Evolutionary conservation across 768 basidiomycete genomes (phyloP).

Genomic region (Tubosaeta brunneosetosa): DNA sequence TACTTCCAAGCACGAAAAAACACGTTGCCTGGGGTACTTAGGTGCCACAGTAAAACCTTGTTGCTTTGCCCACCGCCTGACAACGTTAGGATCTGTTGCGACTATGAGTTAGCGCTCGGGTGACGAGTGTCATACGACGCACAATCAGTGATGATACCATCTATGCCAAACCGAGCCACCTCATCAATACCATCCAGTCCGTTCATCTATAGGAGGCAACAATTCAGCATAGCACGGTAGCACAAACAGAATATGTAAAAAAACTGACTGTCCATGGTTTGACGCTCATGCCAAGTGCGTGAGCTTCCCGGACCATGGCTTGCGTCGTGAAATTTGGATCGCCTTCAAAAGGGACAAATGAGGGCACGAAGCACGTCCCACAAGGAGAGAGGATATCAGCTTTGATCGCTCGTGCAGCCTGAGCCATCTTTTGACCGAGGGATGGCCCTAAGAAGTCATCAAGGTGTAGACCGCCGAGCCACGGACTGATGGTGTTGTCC

Average conservation of each 20-base stretch:
- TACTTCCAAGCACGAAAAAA: slow-evolving; percentile 57
- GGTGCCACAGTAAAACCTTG: slow-evolving; percentile 51
- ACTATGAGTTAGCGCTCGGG: neutral
- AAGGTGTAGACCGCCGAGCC: slow-evolving; percentile 66
- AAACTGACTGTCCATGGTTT: slow-evolving; percentile 69
- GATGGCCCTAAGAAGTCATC: slow-evolving; percentile 60
- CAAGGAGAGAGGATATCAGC: slow-evolving; percentile 65
- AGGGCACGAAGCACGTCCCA: slow-evolving; percentile 39
- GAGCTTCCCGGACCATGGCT: slow-evolving; percentile 65
- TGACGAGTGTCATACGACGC: slow-evolving; percentile 5
- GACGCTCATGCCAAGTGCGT: slow-evolving; percentile 56
- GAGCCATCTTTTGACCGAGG: slow-evolving; percentile 53
- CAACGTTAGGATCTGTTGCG: slow-evolving; percentile 45
- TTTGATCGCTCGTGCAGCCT: slow-evolving; percentile 61
- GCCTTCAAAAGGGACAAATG: slow-evolving; percentile 38
- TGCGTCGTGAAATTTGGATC: slow-evolving; percentile 59
- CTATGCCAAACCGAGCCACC: slow-evolving; percentile 55
- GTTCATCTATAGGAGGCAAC: slow-evolving; percentile 45
- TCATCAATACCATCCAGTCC: slow-evolving; percentile 57
- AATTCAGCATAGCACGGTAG: neutral
- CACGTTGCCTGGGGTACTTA: slow-evolving; percentile 51
- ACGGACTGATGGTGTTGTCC: slow-evolving; percentile 49
- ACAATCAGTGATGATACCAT: slow-evolving; percentile 79
- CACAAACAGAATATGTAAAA: neutral
- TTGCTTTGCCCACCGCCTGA: slow-evolving; percentile 55